phyloP scores from a whole-genome alignment of 495 filamentous ascomycete species.

The Choiromyces venosus region DNA sequence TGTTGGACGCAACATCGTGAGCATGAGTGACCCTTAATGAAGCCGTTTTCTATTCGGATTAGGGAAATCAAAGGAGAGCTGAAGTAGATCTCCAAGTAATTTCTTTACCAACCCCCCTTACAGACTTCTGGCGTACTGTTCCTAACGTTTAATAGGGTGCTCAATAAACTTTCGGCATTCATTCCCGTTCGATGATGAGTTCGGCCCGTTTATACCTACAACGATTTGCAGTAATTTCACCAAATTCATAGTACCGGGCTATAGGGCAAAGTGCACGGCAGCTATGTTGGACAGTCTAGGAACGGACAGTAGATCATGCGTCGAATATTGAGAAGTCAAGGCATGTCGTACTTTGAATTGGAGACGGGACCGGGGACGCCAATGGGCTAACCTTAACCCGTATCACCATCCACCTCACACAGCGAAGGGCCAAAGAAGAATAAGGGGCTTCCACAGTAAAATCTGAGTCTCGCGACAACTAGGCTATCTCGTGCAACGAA shows the following conservation, averaged over 20 bases:
- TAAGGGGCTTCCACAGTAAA: background rate
- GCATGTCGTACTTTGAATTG: background rate
- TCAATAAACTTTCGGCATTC: background rate
- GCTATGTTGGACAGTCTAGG: background rate
- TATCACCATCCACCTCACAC: background rate
- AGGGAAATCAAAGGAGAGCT: background rate
- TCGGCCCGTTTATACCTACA: background rate
- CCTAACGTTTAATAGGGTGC: background rate
- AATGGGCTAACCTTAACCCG: background rate
- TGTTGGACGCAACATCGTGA: background rate
- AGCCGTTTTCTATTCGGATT: background rate
- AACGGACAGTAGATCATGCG: background rate
- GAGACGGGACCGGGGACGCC: background rate
- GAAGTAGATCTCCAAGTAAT: background rate
- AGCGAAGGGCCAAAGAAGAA: background rate
- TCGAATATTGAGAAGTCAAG: background rate
- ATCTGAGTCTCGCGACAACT: background rate
- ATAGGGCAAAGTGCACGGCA: background rate
- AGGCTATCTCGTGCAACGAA: background rate
- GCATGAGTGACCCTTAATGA: background rate
- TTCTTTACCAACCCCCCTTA: background rate
- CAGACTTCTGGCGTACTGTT: background rate
- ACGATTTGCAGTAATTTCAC: background rate
- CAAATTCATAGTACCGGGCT: background rate
- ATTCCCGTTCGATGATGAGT: no score